Base-by-base conservation (phyloP, 768 basidiomycete genomes). In the Favolaschia claudopus region DNA sequence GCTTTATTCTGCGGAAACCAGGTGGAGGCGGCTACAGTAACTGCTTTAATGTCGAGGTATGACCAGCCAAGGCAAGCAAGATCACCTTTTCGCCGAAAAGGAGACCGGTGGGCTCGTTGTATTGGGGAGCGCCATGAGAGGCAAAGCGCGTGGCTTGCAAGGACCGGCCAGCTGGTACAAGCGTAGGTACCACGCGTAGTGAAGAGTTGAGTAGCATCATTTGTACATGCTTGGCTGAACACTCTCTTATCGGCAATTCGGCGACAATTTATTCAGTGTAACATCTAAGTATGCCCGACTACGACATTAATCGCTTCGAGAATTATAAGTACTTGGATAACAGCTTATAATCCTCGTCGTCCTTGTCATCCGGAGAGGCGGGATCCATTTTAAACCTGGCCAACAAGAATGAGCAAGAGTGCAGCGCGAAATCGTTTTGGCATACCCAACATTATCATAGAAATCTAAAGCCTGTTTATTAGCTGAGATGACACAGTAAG, bases 1-100 rank as follows among this genome's bases (percentile, higher is more conserved):
- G 93, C 72, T 89, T 90, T 70, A 89, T 85, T 69, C 95, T 84
- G 72, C 92, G 96, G 75, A 92, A 87, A 10, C 93, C 93, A 4
- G 88, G 85, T 29, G 89, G 82, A 42, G 80, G 86, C 7, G 93
- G 92, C 93, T 94, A 56, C 56, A 51, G 29, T 27, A 50, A 28
- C 39, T 2, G 36, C 10, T 32, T 42, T 17, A 48, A 43, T 28
- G 24, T 33, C 17, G 20, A 40, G 45, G 31, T 25, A 43, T 43
- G 47, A 50, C 43, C 43, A 27, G 45, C 27, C 34, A 9, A 22
- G 24, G 22, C 14, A 37, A 52, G 28, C 24, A 36, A 45, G 34
- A 79, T 37, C 66, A 93, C 95, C 85, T 92, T 92, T 80, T 97
- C 95, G 63, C 89, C 89, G 63, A 96, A 96, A 59, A 97, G 72